These are phyloP conservation scores for Rhizophagus clarus DNA, from an alignment of 192 early-diverging fungal genomes.

Conservation along the genomic window DNA sequence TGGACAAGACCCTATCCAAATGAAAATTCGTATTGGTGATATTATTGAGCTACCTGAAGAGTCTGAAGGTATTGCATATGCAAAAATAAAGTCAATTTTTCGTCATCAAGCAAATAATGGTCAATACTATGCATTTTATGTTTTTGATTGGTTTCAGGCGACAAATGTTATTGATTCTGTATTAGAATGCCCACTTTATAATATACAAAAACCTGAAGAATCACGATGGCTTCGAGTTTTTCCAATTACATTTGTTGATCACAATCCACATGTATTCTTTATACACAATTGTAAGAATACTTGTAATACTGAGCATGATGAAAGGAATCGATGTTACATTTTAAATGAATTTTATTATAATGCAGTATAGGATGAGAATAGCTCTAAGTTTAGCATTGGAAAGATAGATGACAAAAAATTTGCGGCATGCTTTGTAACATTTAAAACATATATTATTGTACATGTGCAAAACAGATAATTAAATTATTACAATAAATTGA, in stretches of 20 bases:
- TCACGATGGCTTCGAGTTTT: not conserved
- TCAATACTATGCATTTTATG: not conserved
- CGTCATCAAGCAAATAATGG: not conserved
- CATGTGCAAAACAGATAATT: too few relatives aligned
- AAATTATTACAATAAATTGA: too few relatives aligned
- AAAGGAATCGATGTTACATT: not conserved
- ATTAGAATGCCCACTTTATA: not conserved
- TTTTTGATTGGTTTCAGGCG: not conserved
- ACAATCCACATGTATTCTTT: not conserved
- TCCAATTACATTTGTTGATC: not conserved
- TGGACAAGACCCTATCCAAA: not conserved
- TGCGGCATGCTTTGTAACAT: too few relatives aligned
- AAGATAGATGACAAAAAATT: too few relatives aligned
- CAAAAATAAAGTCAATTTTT: slow-evolving; percentile 10
- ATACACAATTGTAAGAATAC: not conserved
- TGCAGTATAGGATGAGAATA: not conserved
- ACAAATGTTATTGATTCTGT: not conserved
- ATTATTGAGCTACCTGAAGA: not conserved
- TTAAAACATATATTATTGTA: too few relatives aligned
- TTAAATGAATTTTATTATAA: slow-evolving; percentile 4
- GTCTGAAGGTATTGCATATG: not conserved
- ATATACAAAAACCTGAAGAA: not conserved
- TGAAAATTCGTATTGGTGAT: not conserved
- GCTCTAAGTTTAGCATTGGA: too few relatives aligned
- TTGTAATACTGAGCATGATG: not conserved